Evolutionary conservation across 2,329 filamentous ascomycete species (phyloP), one percentile per base, ranked within the genome.

Genomic region (Pleoardoris graminearum): DNA sequence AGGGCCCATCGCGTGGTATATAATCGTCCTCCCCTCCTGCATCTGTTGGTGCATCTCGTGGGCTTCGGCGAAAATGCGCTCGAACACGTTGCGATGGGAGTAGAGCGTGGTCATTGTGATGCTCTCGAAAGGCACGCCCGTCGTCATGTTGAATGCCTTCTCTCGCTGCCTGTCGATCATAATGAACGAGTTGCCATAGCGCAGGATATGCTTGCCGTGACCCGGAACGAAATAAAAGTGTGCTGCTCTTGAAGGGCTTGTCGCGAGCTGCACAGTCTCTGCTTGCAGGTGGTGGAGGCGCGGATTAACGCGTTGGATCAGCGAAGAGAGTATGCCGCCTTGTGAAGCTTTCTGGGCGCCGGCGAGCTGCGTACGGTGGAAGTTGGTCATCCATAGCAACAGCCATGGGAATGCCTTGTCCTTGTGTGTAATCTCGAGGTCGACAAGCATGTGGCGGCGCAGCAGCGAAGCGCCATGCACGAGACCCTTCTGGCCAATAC

Each of bases 401-500:
- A 99, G 85, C 93, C 92, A 97, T 35, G 86, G 86, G 71, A 97
- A 99, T 1, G 93, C 92, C 38, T 91, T 86, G 75, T 99, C 94
- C 66, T 93, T 90, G 69, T 91, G 89, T 73, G 90, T 93, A 74
- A 99, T 96, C 75, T 99, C 94, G 66, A 99, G 86, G 66, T 97
- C 91, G 65, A 97, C 90, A 25, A 99, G 85, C 76, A 99, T 85
- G 43, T 93, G 90, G 48, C 88, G 86, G 44, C 90, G 89, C 53
- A 96, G 77, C 51, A 95, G 80, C 37, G 83, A 82, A n/a, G 87
- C 86, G 49, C 85, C 85, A 64, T 85, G 80, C 54, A 92, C 83
- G 53, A 89, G 73, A 29, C 89, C 90, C 68, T 88, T 88, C 58
- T 94, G 91, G 25, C 87, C 90, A 62, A 96, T 84, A 11, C 91